A percentile compares a stretch with the other conserved stretches of the same genome.
Conservation (phyloP, 2,329 filamentous ascomycete species). For the Rugonectria rugulosa region DNA sequence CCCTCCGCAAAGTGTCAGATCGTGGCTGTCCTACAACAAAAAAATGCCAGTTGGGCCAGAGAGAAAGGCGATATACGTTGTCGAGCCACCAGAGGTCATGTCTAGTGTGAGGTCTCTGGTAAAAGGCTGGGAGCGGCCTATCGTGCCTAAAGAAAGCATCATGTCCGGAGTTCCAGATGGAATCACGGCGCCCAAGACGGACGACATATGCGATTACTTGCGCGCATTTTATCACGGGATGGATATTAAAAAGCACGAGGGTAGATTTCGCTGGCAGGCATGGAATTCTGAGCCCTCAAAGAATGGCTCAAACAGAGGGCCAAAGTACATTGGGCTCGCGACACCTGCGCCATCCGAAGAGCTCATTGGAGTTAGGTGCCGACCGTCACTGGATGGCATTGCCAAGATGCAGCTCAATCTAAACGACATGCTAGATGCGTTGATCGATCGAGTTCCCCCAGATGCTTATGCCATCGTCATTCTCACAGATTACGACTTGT, state of each 20-base stretch:
- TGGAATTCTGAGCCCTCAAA: constrained; percentile 51
- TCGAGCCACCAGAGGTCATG: constrained; percentile 51
- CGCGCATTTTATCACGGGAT: constrained; percentile 62
- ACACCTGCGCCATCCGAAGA: constrained; percentile 36
- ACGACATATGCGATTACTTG: constrained; percentile 49
- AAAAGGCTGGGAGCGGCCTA: constrained; percentile 50
- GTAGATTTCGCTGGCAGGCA: constrained; percentile 52
- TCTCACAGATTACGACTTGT: constrained; percentile 68
- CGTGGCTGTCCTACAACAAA: constrained; percentile 54
- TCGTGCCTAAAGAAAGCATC: constrained; percentile 15
- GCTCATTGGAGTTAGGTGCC: constrained; percentile 58
- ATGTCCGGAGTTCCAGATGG: constrained; percentile 7
- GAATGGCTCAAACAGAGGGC: constrained; percentile 25
- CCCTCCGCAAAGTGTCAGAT: constrained; percentile 58
- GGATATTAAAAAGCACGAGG: constrained; percentile 52
- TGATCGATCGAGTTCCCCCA: constrained; percentile 58
- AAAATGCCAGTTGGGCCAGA: constrained; percentile 58
- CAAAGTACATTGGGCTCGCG: constrained; percentile 55
- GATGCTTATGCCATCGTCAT: constrained; percentile 68
- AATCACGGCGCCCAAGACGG: constrained; percentile 32
- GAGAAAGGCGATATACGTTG: constrained; percentile 63
- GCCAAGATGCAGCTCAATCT: constrained; percentile 65
- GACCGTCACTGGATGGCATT: constrained; percentile 54
- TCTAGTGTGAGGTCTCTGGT: constrained; percentile 46
- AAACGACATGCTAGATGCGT: constrained; percentile 66